phyloP scores from a whole-genome alignment of 1,139 yeast genomes.

The Yarrowia galli region DNA sequence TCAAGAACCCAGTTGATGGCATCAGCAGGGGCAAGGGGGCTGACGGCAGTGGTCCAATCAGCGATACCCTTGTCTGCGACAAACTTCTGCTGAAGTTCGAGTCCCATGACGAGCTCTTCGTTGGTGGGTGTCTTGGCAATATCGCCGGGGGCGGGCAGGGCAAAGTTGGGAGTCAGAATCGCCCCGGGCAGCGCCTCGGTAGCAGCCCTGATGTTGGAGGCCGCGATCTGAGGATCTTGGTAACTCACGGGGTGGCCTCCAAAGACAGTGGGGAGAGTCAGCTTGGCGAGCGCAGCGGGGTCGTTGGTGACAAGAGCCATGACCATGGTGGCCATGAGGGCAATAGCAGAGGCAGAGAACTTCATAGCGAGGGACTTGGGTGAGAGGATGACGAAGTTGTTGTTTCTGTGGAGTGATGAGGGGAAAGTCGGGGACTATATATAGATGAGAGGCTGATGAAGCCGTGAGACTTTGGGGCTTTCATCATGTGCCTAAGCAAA shows the following conservation, averaged over 20 bases:
- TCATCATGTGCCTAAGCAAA: not conserved
- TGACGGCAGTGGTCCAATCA: not conserved
- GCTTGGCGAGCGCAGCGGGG: not conserved
- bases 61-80: not conserved
- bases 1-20: not conserved
- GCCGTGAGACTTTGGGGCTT: not conserved
- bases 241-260: not conserved
- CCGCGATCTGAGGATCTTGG: not conserved
- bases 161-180: no score
- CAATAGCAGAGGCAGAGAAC: not conserved
- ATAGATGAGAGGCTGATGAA: not conserved
- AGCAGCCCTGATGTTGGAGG: not conserved
- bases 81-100: not conserved
- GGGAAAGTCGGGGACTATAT: not conserved
- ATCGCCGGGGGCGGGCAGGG: not conserved
- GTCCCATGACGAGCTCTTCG: not conserved
- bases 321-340: not conserved
- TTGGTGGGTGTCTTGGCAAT: not conserved
- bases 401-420: not conserved
- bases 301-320: not conserved
- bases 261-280: not conserved
- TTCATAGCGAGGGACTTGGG: slow-evolving; percentile 20
- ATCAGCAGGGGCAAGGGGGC: not conserved
- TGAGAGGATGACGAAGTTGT: not conserved
- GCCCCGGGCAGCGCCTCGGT: not conserved